phyloP scores from a whole-genome alignment of 441 rosid species.

The Adansonia rubrostipa region DNA sequence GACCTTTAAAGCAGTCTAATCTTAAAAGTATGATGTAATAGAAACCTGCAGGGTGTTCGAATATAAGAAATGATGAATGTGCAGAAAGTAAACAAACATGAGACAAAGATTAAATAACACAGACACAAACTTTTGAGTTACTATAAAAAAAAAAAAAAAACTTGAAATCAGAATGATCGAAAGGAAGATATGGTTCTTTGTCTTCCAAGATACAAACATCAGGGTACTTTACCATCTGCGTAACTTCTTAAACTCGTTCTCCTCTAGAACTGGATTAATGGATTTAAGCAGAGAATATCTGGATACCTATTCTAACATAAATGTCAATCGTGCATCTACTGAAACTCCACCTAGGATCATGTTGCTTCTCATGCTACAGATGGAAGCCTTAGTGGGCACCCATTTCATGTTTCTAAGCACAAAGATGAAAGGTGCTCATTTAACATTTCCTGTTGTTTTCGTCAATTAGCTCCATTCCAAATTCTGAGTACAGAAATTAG shows the following conservation, averaged over 20 bases:
- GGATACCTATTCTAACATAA: background rate
- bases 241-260: background rate
- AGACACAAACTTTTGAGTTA: background rate
- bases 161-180: background rate
- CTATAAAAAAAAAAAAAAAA: background rate
- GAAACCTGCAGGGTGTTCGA: background rate
- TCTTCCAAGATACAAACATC: background rate
- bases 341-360: background rate
- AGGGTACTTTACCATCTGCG: background rate
- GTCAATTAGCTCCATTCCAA: background rate
- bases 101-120: background rate
- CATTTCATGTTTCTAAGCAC: background rate
- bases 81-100: background rate
- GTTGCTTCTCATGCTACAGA: constrained; percentile 1
- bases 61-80: background rate
- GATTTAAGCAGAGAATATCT: background rate
- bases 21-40: background rate
- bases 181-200: background rate
- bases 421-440: background rate
- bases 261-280: background rate
- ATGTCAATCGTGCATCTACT: background rate
- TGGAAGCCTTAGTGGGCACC: background rate
- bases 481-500: background rate
- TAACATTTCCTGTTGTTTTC: background rate
- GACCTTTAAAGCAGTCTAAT: background rate